A percentile compares a stretch with the other conserved stretches of the same genome.
Conservation (phyloP, 2,329 filamentous ascomycete species). For the Talaromyces sp. region DNA sequence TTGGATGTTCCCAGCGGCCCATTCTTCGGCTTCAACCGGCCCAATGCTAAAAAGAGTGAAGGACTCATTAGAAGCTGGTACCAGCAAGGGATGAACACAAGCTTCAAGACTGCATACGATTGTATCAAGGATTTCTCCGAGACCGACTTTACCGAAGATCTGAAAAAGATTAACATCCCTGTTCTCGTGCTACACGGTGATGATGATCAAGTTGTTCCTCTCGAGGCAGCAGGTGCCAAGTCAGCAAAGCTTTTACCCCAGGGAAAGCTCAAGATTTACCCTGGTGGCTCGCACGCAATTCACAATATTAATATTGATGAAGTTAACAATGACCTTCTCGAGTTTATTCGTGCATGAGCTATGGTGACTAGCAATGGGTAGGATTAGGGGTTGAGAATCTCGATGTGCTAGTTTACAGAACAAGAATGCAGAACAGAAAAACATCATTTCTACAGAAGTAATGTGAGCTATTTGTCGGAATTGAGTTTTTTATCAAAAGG, state of each 20-base stretch:
- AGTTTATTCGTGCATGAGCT: conserved; percentile 21
- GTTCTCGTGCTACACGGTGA: conserved; percentile 37
- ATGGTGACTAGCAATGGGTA: not conserved
- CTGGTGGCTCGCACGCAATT: conserved; percentile 34
- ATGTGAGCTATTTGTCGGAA: too few relatives aligned
- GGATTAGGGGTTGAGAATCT: not conserved
- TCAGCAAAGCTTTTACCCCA: conserved; percentile 31
- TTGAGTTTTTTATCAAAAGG: too few relatives aligned
- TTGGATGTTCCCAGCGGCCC: conserved; percentile 30
- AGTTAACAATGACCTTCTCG: conserved; percentile 33
- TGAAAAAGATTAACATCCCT: conserved; percentile 36
- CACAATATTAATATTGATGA: conserved; percentile 31
- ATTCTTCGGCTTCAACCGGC: conserved; percentile 33
- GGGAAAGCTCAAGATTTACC: conserved; percentile 36
- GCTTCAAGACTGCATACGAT: conserved; percentile 36
- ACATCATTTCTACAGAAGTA: too few relatives aligned
- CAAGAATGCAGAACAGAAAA: too few relatives aligned
- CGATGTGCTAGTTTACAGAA: too few relatives aligned
- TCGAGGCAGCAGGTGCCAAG: conserved; percentile 24
- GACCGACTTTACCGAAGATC: conserved; percentile 37
- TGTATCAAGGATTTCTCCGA: conserved; percentile 37
- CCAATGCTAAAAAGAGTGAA: conserved; percentile 24
- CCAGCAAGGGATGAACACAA: conserved; percentile 34
- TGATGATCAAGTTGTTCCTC: conserved; percentile 39
- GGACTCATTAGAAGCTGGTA: conserved; percentile 37